Conservation (phyloP, 306 rosid species). For the Inga leiocalycina region DNA sequence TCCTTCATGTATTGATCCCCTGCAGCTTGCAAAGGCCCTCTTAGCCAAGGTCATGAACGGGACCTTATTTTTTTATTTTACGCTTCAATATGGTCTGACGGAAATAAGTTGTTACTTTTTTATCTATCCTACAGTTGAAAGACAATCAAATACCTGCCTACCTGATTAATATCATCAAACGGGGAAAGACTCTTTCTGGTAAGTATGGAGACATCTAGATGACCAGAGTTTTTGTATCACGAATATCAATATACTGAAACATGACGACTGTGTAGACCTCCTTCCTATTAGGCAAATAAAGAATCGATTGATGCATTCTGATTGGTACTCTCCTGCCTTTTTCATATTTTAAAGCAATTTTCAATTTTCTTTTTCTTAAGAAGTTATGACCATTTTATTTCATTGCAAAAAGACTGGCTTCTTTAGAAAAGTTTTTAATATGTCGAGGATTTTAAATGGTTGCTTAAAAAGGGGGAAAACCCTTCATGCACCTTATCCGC, state of each 20-base stretch:
- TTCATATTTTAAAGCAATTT: neutral
- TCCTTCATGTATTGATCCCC: conserved; percentile 37
- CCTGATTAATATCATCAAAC: conserved; percentile 43
- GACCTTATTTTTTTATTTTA: conserved; percentile 3
- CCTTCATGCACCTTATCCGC: neutral
- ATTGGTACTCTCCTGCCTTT: neutral
- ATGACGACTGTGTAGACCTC: neutral
- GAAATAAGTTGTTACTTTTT: neutral
- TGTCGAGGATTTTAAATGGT: neutral
- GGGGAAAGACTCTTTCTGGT: conserved; percentile 38
- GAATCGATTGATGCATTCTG: neutral
- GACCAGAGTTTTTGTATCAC: neutral
- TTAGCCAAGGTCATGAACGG: conserved; percentile 39
- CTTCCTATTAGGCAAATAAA: neutral
- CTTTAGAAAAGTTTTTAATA: neutral
- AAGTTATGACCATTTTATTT: neutral
- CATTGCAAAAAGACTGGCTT: neutral
- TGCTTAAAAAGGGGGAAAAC: neutral
- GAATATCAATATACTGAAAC: neutral
- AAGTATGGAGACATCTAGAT: conserved; percentile 4
- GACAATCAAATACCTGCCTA: conserved; percentile 42
- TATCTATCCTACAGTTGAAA: conserved; percentile 45
- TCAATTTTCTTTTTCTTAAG: neutral
- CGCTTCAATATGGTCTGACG: neutral
- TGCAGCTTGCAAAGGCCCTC: conserved; percentile 46